phyloP scores from a whole-genome alignment of 2,329 filamentous ascomycete species.

The Leptographium radiaticola region DNA sequence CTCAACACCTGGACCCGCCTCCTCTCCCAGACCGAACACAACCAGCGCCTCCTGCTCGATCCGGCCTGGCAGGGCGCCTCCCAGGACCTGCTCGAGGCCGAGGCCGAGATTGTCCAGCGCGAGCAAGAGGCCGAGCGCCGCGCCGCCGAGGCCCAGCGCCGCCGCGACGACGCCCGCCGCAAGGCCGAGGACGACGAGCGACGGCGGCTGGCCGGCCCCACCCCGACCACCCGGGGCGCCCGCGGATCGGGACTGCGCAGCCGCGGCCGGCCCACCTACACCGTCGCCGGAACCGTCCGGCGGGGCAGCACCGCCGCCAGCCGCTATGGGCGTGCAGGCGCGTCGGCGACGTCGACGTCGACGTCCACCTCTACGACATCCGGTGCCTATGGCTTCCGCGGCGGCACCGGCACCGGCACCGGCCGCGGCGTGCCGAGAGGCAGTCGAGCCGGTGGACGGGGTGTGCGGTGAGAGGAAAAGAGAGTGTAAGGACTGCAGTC shows the following conservation, averaged over 20 bases:
- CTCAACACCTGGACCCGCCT: slow-evolving; percentile 95
- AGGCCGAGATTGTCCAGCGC: slow-evolving; percentile 43
- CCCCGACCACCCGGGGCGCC: slow-evolving; percentile 1
- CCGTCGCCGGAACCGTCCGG: slow-evolving; percentile 8
- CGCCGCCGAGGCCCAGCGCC: slow-evolving; percentile 64
- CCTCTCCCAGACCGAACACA: slow-evolving; percentile 93
- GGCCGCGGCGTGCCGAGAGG: slow-evolving; percentile 35
- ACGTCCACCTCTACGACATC: neutral
- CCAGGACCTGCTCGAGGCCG: slow-evolving; percentile 74
- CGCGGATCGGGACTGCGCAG: neutral
- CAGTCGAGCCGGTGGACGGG: slow-evolving; percentile 24
- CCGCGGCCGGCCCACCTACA: neutral
- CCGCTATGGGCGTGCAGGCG: neutral
- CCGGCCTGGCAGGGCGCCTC: slow-evolving; percentile 81
- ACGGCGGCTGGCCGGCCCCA: slow-evolving; percentile 25
- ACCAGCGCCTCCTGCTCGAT: slow-evolving; percentile 80
- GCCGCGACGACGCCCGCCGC: slow-evolving; percentile 56
- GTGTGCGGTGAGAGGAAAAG: slow-evolving; percentile 1
- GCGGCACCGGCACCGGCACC: slow-evolving; percentile 24
- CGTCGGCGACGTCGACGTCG: neutral
- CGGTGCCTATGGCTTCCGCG: neutral
- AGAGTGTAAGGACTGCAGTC: neutral
- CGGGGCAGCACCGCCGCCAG: slow-evolving; percentile 10
- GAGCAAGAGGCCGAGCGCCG: slow-evolving; percentile 68
- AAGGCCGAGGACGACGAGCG: slow-evolving; percentile 49